Percentiles rank a stretch among this genome's conserved stretches.
phyloP scores from a whole-genome alignment of 2,329 filamentous ascomycete genomes.

The Ceratocystis eucalypticola region DNA sequence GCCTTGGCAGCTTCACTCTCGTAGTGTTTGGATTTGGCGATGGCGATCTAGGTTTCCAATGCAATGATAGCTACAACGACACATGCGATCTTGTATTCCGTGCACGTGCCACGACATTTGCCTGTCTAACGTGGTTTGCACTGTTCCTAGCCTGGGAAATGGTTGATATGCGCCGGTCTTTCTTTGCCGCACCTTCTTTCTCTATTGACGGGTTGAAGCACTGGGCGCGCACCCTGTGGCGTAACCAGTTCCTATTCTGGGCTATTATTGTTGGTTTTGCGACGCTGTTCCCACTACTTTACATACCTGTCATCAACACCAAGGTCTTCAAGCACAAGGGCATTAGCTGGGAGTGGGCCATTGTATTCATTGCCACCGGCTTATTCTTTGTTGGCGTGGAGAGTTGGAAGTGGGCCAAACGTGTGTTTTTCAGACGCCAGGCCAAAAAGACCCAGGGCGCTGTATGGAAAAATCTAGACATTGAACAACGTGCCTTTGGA shows the following conservation, averaged over 20 bases:
- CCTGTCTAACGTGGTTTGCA: slow-evolving; percentile 61
- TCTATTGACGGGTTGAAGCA: slow-evolving; percentile 32
- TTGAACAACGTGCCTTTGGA: slow-evolving; percentile 31
- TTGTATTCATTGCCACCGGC: slow-evolving; percentile 40
- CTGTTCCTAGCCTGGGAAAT: slow-evolving; percentile 70
- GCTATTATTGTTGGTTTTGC: slow-evolving; percentile 39
- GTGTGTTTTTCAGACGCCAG: slow-evolving; percentile 29
- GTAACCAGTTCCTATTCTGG: slow-evolving; percentile 60
- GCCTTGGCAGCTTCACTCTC: slow-evolving; percentile 48
- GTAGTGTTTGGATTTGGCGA: slow-evolving; percentile 51
- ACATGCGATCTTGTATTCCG: slow-evolving; percentile 53
- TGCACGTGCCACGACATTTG: slow-evolving; percentile 60
- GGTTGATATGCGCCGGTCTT: slow-evolving; percentile 55
- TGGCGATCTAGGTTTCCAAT: slow-evolving; percentile 43
- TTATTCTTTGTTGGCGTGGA: slow-evolving; percentile 48
- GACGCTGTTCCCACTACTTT: slow-evolving; percentile 39
- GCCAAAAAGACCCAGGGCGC: slow-evolving; percentile 22
- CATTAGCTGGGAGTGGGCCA: slow-evolving; percentile 50
- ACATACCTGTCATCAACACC: slow-evolving; percentile 47
- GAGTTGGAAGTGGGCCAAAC: slow-evolving; percentile 45
- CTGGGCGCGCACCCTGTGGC: slow-evolving; percentile 55
- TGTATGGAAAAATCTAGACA: slow-evolving; percentile 29
- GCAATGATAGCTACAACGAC: slow-evolving; percentile 44
- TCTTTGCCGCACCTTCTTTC: slow-evolving; percentile 53
- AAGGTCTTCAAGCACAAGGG: slow-evolving; percentile 47